A percentile compares a stretch with the other conserved stretches of the same genome.
phyloP scores from a whole-genome alignment of 331 rosid genomes.

The Ulmus americana region DNA sequence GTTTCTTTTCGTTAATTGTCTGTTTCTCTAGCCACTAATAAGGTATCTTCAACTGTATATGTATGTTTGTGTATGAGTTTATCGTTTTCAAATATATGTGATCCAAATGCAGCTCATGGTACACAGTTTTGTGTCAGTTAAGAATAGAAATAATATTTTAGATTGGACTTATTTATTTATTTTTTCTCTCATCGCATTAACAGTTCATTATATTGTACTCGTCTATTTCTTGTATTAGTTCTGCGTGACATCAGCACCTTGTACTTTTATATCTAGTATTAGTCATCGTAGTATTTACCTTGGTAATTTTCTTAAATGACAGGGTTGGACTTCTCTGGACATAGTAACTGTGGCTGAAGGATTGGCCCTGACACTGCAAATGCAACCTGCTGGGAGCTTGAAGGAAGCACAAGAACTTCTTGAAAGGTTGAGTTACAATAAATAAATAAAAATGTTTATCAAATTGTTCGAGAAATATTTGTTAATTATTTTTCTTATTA shows the following conservation, averaged over 20 bases:
- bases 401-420: slow-evolving; percentile 75
- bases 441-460: background rate
- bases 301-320: slow-evolving; percentile 22
- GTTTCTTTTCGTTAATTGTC: no score
- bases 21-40: no score
- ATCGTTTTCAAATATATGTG: no score
- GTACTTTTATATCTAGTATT: background rate
- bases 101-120: no score
- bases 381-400: slow-evolving; percentile 46
- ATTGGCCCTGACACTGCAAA: slow-evolving; percentile 60
- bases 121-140: no score
- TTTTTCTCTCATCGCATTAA: background rate
- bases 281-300: background rate
- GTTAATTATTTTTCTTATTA: slow-evolving; percentile 20
- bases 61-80: no score
- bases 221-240: background rate
- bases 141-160: no score
- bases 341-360: slow-evolving; percentile 68
- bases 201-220: background rate
- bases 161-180: background rate
- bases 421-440: slow-evolving; percentile 50
- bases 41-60: no score
- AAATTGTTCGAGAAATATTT: slow-evolving; percentile 3
- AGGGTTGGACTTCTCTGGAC: slow-evolving; percentile 83
- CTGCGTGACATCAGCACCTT: background rate